Conservation (phyloP, 2,329 filamentous ascomycete genomes). For the Trichoderma cornu-damae region DNA sequence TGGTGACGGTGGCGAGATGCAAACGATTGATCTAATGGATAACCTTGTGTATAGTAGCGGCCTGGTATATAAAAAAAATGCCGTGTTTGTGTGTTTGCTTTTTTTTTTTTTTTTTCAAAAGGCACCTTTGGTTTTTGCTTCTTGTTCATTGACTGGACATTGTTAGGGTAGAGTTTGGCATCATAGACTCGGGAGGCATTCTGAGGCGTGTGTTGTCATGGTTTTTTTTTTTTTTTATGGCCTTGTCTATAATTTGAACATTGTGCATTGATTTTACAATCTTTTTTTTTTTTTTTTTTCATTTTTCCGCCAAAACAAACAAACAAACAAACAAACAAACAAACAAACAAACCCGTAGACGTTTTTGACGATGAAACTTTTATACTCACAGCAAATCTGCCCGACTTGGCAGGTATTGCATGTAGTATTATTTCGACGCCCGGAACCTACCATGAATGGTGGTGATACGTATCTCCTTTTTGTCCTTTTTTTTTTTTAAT, state of each 20-base stretch:
- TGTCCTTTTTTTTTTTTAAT: no score
- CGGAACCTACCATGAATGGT: no score
- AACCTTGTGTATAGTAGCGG: background rate
- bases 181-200: constrained; percentile 15
- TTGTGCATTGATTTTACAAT: background rate
- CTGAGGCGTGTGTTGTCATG: constrained; percentile 8
- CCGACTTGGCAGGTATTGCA: no score
- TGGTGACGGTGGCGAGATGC: constrained; percentile 43
- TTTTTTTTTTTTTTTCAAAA: background rate
- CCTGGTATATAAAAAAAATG: background rate
- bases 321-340: no score
- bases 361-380: no score
- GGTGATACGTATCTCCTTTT: no score
- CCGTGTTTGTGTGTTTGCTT: background rate
- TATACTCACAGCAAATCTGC: no score
- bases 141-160: background rate
- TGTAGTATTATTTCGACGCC: no score
- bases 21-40: constrained; percentile 42
- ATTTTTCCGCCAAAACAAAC: no score
- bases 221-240: no score
- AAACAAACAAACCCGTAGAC: no score
- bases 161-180: constrained; percentile 3
- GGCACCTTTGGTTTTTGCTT: background rate
- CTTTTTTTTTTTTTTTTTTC: no score
- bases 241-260: background rate